These are phyloP conservation scores for Fusarium sp. DNA, from an alignment of 2,329 filamentous ascomycete species.

Conservation along the genomic window DNA sequence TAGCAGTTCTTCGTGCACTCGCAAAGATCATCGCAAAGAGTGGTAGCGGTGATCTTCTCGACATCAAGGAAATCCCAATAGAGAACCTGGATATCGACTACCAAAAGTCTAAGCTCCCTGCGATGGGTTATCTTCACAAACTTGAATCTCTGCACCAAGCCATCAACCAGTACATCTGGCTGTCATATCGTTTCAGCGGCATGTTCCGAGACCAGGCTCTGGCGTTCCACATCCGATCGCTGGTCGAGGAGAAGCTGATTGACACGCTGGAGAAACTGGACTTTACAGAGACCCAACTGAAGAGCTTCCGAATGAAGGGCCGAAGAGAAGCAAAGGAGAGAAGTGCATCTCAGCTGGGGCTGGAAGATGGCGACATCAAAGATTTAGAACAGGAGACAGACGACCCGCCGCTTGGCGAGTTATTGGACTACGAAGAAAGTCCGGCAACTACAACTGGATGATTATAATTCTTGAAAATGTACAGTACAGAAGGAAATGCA, in stretches of 20 bases:
- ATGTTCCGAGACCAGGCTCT: slow-evolving; percentile 80
- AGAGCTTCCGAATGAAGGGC: slow-evolving; percentile 40
- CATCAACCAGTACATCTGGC: slow-evolving; percentile 89
- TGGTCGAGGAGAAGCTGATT: slow-evolving; percentile 80
- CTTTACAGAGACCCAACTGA: slow-evolving; percentile 53
- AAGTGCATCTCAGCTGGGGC: slow-evolving; percentile 19
- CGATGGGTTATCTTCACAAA: slow-evolving; percentile 68
- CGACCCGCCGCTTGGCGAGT: slow-evolving; percentile 24
- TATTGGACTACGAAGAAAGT: slow-evolving; percentile 13
- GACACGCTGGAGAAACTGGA: slow-evolving; percentile 61
- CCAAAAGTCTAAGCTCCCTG: slow-evolving; percentile 50
- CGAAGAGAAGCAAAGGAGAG: slow-evolving; percentile 39
- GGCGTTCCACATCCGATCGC: slow-evolving; percentile 80
- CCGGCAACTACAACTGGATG: slow-evolving; percentile 9
- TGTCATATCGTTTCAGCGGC: slow-evolving; percentile 87
- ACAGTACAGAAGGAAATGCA: slow-evolving; percentile 10
- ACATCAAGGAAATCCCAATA: slow-evolving; percentile 76
- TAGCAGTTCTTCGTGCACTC: slow-evolving; percentile 68
- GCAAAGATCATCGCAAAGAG: slow-evolving; percentile 77
- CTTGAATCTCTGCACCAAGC: slow-evolving; percentile 85
- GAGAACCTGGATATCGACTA: slow-evolving; percentile 76
- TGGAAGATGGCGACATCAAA: slow-evolving; percentile 27
- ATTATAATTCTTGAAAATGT: slow-evolving; percentile 8
- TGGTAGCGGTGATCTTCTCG: slow-evolving; percentile 73
- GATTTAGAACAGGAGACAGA: slow-evolving; percentile 34